A percentile compares a stretch with the other conserved stretches of the same genome.
phyloP scores from a whole-genome alignment of 2,329 filamentous ascomycete species.

The Cercospora sp. region DNA sequence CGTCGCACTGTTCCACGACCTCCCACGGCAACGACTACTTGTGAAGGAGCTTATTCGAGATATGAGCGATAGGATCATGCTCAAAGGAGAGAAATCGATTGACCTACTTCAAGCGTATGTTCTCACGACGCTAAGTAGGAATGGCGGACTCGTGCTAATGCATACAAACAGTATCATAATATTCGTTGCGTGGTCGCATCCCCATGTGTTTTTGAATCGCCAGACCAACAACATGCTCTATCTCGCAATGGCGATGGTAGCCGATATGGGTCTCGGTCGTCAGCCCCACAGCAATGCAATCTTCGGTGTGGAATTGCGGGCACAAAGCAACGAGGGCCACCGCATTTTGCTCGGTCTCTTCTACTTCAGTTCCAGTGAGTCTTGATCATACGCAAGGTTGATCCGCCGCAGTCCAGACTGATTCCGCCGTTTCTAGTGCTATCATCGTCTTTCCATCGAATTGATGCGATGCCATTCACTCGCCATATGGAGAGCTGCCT shows the following conservation, averaged over 20 bases:
- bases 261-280: constrained; percentile 36
- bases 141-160: constrained; percentile 23
- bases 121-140: not conserved
- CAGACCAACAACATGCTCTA: constrained; percentile 36
- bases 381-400: not conserved
- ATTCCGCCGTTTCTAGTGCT: constrained; percentile 22
- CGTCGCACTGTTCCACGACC: constrained; percentile 35
- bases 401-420: not conserved
- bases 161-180: constrained; percentile 25
- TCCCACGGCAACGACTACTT: constrained; percentile 31
- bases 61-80: constrained; percentile 35
- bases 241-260: constrained; percentile 34
- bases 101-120: constrained; percentile 33
- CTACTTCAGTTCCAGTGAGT: constrained; percentile 19
- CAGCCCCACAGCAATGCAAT: constrained; percentile 25
- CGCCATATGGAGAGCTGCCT: constrained; percentile 32
- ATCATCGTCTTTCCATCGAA: constrained; percentile 36
- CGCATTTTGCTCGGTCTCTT: constrained; percentile 33
- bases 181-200: constrained; percentile 25
- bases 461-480: constrained; percentile 33
- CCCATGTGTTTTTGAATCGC: constrained; percentile 36
- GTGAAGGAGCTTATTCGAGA: constrained; percentile 35
- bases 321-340: constrained; percentile 31
- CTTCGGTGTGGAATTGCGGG: not conserved
- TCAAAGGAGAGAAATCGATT: constrained; percentile 36